Conservation (phyloP, 257 asterid genomes). For the Solanum virginianum region DNA sequence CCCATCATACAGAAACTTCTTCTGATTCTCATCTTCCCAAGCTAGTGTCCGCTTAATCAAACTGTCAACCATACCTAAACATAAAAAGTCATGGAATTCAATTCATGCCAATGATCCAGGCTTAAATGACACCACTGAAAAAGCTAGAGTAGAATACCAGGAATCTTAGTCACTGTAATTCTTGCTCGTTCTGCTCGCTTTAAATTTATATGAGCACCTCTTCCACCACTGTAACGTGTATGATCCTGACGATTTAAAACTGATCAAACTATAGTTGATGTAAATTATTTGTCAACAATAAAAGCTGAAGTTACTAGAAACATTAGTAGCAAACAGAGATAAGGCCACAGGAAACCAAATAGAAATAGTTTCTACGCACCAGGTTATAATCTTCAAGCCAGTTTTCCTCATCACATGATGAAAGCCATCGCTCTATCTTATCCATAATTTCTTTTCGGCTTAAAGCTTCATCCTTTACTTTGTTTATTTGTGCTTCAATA, state of each 20-base stretch:
- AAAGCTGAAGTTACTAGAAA: not conserved
- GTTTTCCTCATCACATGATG: constrained; percentile 92
- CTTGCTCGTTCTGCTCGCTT: constrained; percentile 96
- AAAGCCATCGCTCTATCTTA: constrained; percentile 80
- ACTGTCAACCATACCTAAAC: constrained; percentile 68
- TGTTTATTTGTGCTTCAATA: constrained; percentile 72
- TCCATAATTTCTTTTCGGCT: constrained; percentile 81
- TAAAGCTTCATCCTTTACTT: constrained; percentile 62
- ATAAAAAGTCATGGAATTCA: constrained; percentile 2
- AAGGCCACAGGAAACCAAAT: not conserved
- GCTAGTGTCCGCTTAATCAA: constrained; percentile 61
- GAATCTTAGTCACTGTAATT: constrained; percentile 65
- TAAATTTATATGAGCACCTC: constrained; percentile 83
- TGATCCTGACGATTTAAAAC: constrained; percentile 36
- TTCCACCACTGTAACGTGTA: constrained; percentile 85
- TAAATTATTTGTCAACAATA: not conserved
- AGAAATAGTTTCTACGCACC: constrained; percentile 25
- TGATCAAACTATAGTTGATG: not conserved
- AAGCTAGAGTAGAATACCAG: constrained; percentile 34
- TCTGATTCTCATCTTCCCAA: constrained; percentile 83
- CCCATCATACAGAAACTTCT: constrained; percentile 78
- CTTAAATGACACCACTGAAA: not conserved
- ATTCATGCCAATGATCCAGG: not conserved
- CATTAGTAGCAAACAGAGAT: not conserved
- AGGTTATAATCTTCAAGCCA: constrained; percentile 86